Percentiles rank a stretch among this genome's conserved stretches.
Evolutionary conservation across 345 rosid genomes (phyloP).

Genomic region (Acer yangbiense): DNA sequence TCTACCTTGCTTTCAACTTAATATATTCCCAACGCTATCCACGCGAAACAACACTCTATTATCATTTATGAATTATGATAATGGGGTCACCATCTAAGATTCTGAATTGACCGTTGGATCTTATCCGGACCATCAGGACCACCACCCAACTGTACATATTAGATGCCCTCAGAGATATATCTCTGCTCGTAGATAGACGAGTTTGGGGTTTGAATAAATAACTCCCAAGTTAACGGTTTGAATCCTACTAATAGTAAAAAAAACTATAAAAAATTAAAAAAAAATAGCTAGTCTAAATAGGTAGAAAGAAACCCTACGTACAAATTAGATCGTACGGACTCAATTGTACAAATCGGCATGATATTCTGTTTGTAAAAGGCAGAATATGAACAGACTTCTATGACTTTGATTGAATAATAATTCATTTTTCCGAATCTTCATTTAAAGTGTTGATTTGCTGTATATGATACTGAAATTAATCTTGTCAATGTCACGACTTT

Average conservation of each 20-base stretch:
- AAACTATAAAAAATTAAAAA: too few relatives aligned
- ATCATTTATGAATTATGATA: neutral
- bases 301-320: too few relatives aligned
- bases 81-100: neutral
- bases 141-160: neutral
- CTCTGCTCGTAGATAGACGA: too few relatives aligned
- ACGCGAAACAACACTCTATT: neutral
- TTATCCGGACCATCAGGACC: neutral
- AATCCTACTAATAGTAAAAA: too few relatives aligned
- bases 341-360: neutral
- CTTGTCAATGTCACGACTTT: neutral
- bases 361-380: neutral
- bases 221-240: fast-evolving
- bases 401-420: too few relatives aligned
- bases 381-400: neutral
- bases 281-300: too few relatives aligned
- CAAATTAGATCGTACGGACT: too few relatives aligned
- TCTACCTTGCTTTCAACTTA: constrained; percentile 16
- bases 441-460: neutral
- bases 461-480: too few relatives aligned
- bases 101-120: neutral
- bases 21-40: neutral
- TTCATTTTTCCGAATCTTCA: too few relatives aligned
- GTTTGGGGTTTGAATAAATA: too few relatives aligned
- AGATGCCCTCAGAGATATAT: too few relatives aligned